Base-by-base conservation (phyloP, 192 early-diverging fungal genomes). In the Thamnidium elegans region DNA sequence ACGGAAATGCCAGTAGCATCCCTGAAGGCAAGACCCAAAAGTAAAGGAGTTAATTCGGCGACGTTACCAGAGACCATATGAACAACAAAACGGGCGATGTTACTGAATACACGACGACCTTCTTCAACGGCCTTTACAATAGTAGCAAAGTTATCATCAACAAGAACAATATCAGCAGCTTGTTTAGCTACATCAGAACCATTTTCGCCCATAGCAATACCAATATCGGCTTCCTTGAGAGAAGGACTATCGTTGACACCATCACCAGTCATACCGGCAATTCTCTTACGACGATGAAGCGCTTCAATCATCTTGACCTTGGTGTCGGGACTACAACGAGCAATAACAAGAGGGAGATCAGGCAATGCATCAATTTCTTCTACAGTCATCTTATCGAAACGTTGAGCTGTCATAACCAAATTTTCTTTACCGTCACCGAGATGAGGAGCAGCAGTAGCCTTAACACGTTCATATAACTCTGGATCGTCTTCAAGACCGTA, bases 241-340 rank as follows among this genome's bases (percentile, higher is more conserved):
- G 82, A 81, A 8, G 90, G 90, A 47, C 86, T 82, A 75, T 92
- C 90, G 75, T 92, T 92, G 47, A 90, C 89, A 65, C 90, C 90
- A 74, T 92, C 90, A 30, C 71, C 96, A 46, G 95, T 95, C 93
- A 95, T 95, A 51, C 87, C 92, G 58, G 87, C 86, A 65, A 89
- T 86, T 47, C 83, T 80, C 19, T 78, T 78, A 59, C 86, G 81
- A 46, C 84, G 78, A 74, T 98, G 94, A 58, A 98, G 80, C 14
- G 94, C 92, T 69, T 89, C 85, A 60, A 98, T 94, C 79, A 98
- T 96, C 74, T 98, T 97, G 65, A 96, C 87, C 78, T 98, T 98
- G 74, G 94, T 96, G 67, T 98, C 95, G 15, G 96, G 96, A 63
- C 82, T 84, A 78, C 93, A 93, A 55, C 95, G 87, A 1, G 95